phyloP scores from a whole-genome alignment of 1,284 basidiomycete genomes.

The Kalmanozyma brasiliensis region DNA sequence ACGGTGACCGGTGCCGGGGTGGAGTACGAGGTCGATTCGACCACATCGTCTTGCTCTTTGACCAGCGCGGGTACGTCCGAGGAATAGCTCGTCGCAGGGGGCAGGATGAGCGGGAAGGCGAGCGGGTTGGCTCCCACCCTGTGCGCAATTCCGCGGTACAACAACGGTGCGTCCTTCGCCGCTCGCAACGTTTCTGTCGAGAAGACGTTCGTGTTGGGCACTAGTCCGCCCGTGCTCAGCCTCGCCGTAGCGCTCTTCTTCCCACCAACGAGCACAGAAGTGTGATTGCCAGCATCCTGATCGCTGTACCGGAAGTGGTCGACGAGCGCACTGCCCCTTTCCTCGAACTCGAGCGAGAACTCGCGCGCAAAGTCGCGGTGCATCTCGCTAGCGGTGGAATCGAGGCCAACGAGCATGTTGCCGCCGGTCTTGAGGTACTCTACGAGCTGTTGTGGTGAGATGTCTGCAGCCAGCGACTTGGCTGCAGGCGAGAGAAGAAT shows the following conservation, averaged over 20 bases:
- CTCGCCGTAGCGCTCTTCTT: constrained; percentile 1
- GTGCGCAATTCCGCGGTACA: constrained; percentile 82
- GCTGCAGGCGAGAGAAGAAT: constrained; percentile 52
- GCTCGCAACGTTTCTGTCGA: constrained; percentile 69
- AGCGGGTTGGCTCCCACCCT: constrained; percentile 82
- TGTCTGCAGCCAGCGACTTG: constrained; percentile 76
- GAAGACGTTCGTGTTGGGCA: constrained; percentile 63
- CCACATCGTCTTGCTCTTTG: constrained; percentile 16
- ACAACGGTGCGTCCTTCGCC: constrained; percentile 70
- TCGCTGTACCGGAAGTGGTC: constrained; percentile 69
- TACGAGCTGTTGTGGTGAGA: constrained; percentile 85
- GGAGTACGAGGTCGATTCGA: constrained; percentile 30
- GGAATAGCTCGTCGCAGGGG: constrained; percentile 73
- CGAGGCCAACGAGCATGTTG: constrained; percentile 86
- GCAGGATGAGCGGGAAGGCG: constrained; percentile 81
- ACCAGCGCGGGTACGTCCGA: constrained; percentile 75
- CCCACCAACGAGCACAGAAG: constrained; percentile 53
- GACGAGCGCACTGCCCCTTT: constrained; percentile 68
- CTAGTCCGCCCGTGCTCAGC: constrained; percentile 34
- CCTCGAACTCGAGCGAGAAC: constrained; percentile 72
- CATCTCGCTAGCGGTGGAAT: constrained; percentile 72
- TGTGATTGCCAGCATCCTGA: constrained; percentile 55
- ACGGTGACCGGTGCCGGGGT: constrained; percentile 35
- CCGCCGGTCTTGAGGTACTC: constrained; percentile 76
- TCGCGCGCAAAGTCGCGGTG: constrained; percentile 72